phyloP scores from a whole-genome alignment of 768 basidiomycete species.

The Agaricus subrufescens region DNA sequence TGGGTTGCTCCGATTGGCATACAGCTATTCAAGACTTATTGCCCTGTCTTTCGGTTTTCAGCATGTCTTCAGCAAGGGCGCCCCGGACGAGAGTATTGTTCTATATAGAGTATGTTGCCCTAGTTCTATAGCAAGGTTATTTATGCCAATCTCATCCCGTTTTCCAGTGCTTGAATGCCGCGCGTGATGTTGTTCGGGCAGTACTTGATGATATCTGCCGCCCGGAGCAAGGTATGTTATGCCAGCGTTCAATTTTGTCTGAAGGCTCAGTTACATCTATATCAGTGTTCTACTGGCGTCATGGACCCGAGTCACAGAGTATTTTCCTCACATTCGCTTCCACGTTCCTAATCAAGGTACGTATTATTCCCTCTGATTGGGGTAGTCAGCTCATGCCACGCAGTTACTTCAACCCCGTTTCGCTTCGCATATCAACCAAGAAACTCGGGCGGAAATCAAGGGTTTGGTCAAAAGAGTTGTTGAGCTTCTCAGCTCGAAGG shows the following conservation, averaged over 20 bases:
- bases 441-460: constrained; percentile 60
- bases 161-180: constrained; percentile 59
- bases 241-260: neutral
- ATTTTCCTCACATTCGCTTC: constrained; percentile 79
- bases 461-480: constrained; percentile 60
- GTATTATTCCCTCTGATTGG: constrained; percentile 4
- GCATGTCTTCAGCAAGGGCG: constrained; percentile 61
- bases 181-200: constrained; percentile 58
- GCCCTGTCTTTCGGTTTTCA: constrained; percentile 76
- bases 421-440: constrained; percentile 49
- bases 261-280: constrained; percentile 3
- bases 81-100: constrained; percentile 61
- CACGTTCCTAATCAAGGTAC: constrained; percentile 77
- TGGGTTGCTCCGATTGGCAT: constrained; percentile 55
- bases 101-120: constrained; percentile 51
- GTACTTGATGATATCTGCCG: constrained; percentile 55
- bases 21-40: constrained; percentile 65
- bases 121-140: too few species aligned
- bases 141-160: neutral
- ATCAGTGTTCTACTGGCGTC: constrained; percentile 46
- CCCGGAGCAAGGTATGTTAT: constrained; percentile 47
- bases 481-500: constrained; percentile 61
- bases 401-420: constrained; percentile 80
- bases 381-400: neutral
- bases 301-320: constrained; percentile 76